Percentiles rank a stretch among this genome's conserved stretches.
Evolutionary conservation across 495 filamentous ascomycete genomes (phyloP).

Genomic region (Neurospora sp.): DNA sequence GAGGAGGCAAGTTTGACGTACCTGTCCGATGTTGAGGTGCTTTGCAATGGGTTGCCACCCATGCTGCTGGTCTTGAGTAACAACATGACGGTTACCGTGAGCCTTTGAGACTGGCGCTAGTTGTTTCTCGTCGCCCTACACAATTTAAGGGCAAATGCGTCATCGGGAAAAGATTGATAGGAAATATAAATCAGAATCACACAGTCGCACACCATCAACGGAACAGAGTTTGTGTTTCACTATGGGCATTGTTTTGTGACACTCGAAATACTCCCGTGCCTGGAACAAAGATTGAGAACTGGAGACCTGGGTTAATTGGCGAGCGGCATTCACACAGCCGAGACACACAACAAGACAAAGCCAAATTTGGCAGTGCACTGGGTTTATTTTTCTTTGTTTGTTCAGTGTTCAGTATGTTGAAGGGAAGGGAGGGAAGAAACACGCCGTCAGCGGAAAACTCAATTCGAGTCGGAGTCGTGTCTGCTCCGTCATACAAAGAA

Average conservation of each 20-base stretch:
- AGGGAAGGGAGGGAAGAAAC: background rate
- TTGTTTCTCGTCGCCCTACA: background rate
- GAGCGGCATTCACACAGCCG: background rate
- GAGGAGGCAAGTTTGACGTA: constrained; percentile 61
- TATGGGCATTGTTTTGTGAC: background rate
- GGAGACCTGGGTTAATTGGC: background rate
- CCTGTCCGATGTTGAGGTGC: constrained; percentile 64
- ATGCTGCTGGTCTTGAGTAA: constrained; percentile 76
- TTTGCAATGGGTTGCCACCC: constrained; percentile 58
- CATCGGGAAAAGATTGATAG: background rate
- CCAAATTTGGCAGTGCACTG: background rate
- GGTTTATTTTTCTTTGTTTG: background rate
- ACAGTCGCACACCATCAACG: background rate
- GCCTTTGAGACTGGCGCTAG: constrained; percentile 37
- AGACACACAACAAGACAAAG: background rate
- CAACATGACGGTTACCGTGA: constrained; percentile 85
- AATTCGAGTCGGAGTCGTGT: background rate
- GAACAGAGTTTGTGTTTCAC: background rate
- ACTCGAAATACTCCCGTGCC: background rate
- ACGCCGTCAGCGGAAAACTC: background rate
- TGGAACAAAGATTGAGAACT: background rate
- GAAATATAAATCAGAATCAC: background rate
- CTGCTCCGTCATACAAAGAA: background rate
- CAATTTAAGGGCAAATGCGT: background rate
- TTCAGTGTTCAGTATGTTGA: background rate